Percentiles rank a stretch among this genome's conserved stretches.
Evolutionary conservation across 768 basidiomycete species (phyloP).

Genomic region (Rossbeevera mucosa): DNA sequence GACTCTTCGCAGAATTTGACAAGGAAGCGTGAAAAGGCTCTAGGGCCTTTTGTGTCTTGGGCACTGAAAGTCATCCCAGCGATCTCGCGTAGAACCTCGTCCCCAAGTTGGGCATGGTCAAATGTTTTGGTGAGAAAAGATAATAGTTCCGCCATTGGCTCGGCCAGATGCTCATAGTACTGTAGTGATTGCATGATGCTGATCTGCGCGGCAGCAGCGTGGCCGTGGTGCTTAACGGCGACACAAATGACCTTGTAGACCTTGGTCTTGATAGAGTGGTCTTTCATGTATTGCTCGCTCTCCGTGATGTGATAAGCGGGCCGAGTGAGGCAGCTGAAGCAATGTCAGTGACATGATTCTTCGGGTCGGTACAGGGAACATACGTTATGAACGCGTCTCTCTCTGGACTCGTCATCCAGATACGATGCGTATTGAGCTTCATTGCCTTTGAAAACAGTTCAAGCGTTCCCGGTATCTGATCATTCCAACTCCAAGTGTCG

Average conservation of each 20-base stretch:
- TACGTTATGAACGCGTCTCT: slow-evolving; percentile 79
- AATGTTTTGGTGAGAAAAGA: slow-evolving; percentile 76
- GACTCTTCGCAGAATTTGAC: slow-evolving; percentile 73
- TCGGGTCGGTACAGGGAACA: not conserved
- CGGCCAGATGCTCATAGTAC: slow-evolving; percentile 91
- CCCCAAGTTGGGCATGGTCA: slow-evolving; percentile 83
- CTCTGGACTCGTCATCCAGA: slow-evolving; percentile 89
- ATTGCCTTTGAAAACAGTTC: slow-evolving; percentile 70
- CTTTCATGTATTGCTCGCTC: slow-evolving; percentile 86
- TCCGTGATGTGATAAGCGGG: slow-evolving; percentile 87
- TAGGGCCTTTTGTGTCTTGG: slow-evolving; percentile 83
- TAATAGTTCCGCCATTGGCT: slow-evolving; percentile 90
- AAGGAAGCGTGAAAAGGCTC: slow-evolving; percentile 82
- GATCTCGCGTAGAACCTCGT: slow-evolving; percentile 88
- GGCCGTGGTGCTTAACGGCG: slow-evolving; percentile 88
- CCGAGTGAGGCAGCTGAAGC: slow-evolving; percentile 74
- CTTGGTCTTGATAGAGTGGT: slow-evolving; percentile 58
- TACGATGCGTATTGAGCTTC: slow-evolving; percentile 61
- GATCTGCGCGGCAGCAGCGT: slow-evolving; percentile 80
- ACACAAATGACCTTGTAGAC: slow-evolving; percentile 87
- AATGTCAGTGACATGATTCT: not conserved
- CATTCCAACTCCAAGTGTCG: slow-evolving; percentile 67
- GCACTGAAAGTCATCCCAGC: slow-evolving; percentile 70
- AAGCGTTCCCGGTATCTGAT: slow-evolving; percentile 69
- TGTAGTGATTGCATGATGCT: slow-evolving; percentile 88